A percentile compares a stretch with the other conserved stretches of the same genome.
Conservation (phyloP, 2,329 filamentous ascomycete genomes). For the Pseudogymnoascus sp. region DNA sequence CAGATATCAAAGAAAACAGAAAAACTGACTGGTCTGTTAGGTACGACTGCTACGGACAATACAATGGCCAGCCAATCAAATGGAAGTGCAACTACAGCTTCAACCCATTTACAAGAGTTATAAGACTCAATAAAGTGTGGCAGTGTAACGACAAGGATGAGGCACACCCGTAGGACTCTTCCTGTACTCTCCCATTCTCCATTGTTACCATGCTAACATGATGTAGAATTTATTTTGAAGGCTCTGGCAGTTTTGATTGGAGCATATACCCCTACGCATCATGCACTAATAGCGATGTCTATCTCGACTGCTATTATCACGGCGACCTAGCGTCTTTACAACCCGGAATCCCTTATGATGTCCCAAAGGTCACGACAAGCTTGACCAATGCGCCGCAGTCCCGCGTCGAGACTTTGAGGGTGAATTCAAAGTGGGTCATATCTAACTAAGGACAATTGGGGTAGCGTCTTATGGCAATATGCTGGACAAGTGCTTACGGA, state of each 20-base stretch:
- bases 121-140: neutral
- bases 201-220: neutral
- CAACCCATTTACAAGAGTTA: neutral
- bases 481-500: neutral
- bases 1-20: neutral
- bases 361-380: neutral
- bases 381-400: neutral
- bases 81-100: neutral
- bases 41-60: neutral
- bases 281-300: neutral
- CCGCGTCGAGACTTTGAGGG: neutral
- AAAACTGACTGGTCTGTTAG: neutral
- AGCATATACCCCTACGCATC: neutral
- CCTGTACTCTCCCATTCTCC: neutral
- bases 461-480: neutral
- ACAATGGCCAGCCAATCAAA: neutral
- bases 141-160: neutral
- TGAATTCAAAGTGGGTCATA: neutral
- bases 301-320: neutral
- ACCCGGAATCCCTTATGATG: neutral
- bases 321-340: neutral
- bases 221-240: neutral
- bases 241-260: neutral
- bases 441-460: neutral
- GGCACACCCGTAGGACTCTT: neutral